phyloP scores from a whole-genome alignment of 305 asterid species.

The Fraxinus sp. region DNA sequence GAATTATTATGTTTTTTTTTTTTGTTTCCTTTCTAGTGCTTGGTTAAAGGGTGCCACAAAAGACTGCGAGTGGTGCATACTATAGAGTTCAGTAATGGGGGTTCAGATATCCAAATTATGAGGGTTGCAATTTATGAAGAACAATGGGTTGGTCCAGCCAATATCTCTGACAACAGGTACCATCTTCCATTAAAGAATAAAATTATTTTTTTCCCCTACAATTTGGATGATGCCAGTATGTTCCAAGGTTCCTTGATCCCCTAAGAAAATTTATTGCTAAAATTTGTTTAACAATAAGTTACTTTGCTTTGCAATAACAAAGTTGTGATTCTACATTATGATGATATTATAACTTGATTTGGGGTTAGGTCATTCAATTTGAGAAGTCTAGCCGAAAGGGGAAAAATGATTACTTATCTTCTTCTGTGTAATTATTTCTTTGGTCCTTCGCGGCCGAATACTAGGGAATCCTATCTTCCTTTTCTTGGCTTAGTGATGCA shows the following conservation, averaged over 20 bases:
- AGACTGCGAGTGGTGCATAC: slow-evolving; percentile 93
- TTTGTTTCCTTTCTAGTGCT: slow-evolving; percentile 50
- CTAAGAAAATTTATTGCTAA: background rate
- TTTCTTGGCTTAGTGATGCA: background rate
- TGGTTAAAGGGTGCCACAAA: slow-evolving; percentile 97
- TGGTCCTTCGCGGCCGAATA: background rate
- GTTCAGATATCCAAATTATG: slow-evolving; percentile 88
- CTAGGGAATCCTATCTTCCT: background rate
- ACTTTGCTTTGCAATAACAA: background rate
- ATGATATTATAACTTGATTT: background rate
- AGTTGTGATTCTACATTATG: background rate
- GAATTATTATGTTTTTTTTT: background rate
- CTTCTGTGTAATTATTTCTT: background rate
- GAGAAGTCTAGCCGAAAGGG: background rate
- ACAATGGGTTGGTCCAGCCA: slow-evolving; percentile 87
- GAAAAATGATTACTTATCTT: background rate
- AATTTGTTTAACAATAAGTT: background rate
- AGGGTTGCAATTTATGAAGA: slow-evolving; percentile 96
- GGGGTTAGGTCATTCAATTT: background rate
- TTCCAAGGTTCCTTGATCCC: slow-evolving; percentile 8
- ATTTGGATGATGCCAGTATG: background rate
- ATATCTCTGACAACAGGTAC: slow-evolving; percentile 75
- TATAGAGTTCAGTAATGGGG: slow-evolving; percentile 85
- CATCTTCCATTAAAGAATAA: slow-evolving; percentile 13
- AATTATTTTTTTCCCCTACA: slow-evolving; percentile 12